These are phyloP conservation scores for Ulmus americana DNA, from an alignment of 331 rosid species.

Conservation along the genomic window DNA sequence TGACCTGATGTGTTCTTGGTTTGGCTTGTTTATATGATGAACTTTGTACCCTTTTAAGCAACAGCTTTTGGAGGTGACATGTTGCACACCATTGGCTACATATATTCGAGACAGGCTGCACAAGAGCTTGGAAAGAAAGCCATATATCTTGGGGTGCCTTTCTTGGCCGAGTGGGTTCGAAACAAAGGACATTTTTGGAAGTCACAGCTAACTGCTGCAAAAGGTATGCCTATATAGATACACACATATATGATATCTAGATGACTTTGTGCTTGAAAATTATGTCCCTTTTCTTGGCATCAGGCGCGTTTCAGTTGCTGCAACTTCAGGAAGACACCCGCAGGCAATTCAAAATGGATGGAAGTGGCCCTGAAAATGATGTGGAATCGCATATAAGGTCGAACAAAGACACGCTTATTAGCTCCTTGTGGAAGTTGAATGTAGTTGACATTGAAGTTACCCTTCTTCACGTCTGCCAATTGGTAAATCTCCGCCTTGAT, in stretches of 20 bases:
- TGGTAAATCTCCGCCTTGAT: slow-evolving; percentile 35
- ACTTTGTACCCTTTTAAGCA: neutral
- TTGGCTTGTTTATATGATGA: neutral
- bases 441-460: slow-evolving; percentile 90
- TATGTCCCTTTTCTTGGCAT: slow-evolving; percentile 2
- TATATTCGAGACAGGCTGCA: slow-evolving; percentile 89
- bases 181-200: slow-evolving; percentile 88
- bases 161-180: slow-evolving; percentile 89
- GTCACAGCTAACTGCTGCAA: slow-evolving; percentile 86
- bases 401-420: slow-evolving; percentile 65
- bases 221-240: slow-evolving; percentile 37
- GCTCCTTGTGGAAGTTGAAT: slow-evolving; percentile 85
- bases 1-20: neutral
- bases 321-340: slow-evolving; percentile 75
- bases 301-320: slow-evolving; percentile 76
- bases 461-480: slow-evolving; percentile 77
- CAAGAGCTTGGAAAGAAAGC: slow-evolving; percentile 92
- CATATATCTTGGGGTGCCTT: slow-evolving; percentile 80
- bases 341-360: slow-evolving; percentile 55
- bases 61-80: slow-evolving; percentile 72
- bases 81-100: slow-evolving; percentile 68
- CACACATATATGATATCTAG: neutral
- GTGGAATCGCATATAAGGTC: slow-evolving; percentile 59
- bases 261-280: neutral
- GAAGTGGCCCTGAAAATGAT: slow-evolving; percentile 44